phyloP scores from a whole-genome alignment of 805 yeast species.

The Saccharomycopsis lassenensis region DNA sequence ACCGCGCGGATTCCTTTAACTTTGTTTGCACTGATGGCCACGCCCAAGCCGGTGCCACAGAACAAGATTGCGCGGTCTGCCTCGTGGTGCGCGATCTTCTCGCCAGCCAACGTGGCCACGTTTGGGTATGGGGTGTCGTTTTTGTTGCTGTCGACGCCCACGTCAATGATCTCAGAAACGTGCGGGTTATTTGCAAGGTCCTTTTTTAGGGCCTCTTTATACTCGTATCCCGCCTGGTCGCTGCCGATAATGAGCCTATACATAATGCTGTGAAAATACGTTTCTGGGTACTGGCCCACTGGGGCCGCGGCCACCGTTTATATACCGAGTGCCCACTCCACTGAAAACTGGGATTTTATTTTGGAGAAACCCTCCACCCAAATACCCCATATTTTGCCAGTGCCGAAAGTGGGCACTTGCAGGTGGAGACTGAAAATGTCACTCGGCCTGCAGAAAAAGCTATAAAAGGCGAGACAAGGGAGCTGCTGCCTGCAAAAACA shows the following conservation, averaged over 20 bases:
- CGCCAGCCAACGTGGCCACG: constrained; percentile 35
- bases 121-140: constrained; percentile 32
- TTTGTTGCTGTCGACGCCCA: constrained; percentile 28
- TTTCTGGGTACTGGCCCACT: no score
- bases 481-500: no score
- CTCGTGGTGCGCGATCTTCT: constrained; percentile 28
- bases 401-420: no score
- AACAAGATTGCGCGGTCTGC: constrained; percentile 36
- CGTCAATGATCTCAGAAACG: constrained; percentile 28
- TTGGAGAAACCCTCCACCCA: no score
- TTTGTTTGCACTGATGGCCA: constrained; percentile 38
- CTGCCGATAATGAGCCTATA: constrained; percentile 29
- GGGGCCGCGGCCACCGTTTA: no score
- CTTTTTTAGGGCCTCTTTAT: constrained; percentile 29
- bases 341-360: no score
- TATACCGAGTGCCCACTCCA: no score
- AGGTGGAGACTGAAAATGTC: no score
- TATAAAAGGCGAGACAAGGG: no score
- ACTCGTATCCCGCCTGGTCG: constrained; percentile 36
- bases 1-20: constrained; percentile 37
- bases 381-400: no score
- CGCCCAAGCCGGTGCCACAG: constrained; percentile 41
- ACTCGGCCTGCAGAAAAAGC: no score
- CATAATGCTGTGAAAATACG: no score
- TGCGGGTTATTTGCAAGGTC: constrained; percentile 24